phyloP scores from a whole-genome alignment of 2,329 filamentous ascomycete genomes.

The Colletotrichum navitas region DNA sequence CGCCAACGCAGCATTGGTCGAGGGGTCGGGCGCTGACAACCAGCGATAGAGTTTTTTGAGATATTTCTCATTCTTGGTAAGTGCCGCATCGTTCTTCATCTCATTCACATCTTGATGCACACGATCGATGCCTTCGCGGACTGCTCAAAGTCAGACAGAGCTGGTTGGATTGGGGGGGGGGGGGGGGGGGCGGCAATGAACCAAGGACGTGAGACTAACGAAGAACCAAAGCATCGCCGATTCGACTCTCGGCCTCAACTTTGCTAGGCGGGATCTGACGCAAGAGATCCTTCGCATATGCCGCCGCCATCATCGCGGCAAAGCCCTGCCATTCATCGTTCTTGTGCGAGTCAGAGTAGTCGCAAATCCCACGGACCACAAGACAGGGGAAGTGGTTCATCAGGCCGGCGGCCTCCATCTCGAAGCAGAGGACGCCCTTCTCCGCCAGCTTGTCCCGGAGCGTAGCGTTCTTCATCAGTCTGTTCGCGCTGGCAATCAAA shows the following conservation, averaged over 20 bases:
- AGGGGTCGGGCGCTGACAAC: constrained; percentile 33
- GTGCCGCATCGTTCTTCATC: too few relatives aligned
- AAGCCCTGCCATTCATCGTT: constrained; percentile 50
- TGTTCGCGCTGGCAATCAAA: constrained; percentile 40
- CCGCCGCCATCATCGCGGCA: constrained; percentile 49
- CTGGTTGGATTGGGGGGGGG: neutral
- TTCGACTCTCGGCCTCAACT: constrained; percentile 25
- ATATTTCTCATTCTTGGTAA: too few relatives aligned
- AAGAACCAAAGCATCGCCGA: neutral
- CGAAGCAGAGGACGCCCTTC: constrained; percentile 47
- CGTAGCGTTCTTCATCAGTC: constrained; percentile 44
- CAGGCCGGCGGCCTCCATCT: too few relatives aligned
- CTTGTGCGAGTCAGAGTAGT: constrained; percentile 53
- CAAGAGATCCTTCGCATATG: constrained; percentile 48
- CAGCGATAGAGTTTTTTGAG: constrained; percentile 13
- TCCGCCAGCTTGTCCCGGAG: constrained; percentile 30
- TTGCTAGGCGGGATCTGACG: constrained; percentile 40
- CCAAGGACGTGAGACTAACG: too few relatives aligned
- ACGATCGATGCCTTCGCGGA: too few relatives aligned
- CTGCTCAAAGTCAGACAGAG: neutral
- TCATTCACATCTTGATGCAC: too few relatives aligned
- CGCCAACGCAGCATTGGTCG: constrained; percentile 37
- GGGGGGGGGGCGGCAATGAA: too few relatives aligned
- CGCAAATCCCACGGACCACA: constrained; percentile 52
- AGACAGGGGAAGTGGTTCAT: constrained; percentile 49